phyloP scores from a whole-genome alignment of 2,329 filamentous ascomycete species.

The Cytospora mali region DNA sequence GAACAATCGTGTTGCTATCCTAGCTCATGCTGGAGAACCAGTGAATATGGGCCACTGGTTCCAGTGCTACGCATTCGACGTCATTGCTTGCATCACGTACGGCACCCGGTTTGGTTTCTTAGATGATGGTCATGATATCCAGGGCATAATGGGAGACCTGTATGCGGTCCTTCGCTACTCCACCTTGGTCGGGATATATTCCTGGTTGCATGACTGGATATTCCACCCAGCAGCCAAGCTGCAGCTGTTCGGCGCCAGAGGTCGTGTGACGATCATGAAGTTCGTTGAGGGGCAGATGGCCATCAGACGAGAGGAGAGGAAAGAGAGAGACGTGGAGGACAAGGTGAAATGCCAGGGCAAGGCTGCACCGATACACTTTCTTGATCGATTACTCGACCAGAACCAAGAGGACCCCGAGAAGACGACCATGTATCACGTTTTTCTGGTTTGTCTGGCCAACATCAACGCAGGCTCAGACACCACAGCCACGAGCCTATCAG shows the following conservation, averaged over 20 bases:
- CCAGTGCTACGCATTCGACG: conserved; percentile 53
- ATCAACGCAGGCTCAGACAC: conserved; percentile 47
- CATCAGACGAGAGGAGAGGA: conserved; percentile 15
- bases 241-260: conserved; percentile 17
- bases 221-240: conserved; percentile 17
- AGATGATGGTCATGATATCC: conserved; percentile 48
- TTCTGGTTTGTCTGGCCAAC: conserved; percentile 37
- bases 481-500: conserved; percentile 50
- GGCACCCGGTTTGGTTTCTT: conserved; percentile 47
- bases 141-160: conserved; percentile 38
- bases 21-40: conserved; percentile 34
- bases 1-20: too few relatives aligned
- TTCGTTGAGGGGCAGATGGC: conserved; percentile 21
- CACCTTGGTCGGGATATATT: conserved; percentile 19
- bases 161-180: conserved; percentile 17
- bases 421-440: conserved; percentile 43
- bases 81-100: conserved; percentile 53
- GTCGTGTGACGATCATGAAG: conserved; percentile 16
- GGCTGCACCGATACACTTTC: conserved; percentile 40
- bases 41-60: conserved; percentile 48
- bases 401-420: conserved; percentile 45
- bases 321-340: not conserved
- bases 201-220: conserved; percentile 16
- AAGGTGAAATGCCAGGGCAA: not conserved
- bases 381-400: conserved; percentile 45